Evolutionary conservation across 2,329 filamentous ascomycete species (phyloP), one percentile per base, ranked within the genome.

Genomic region (Cytospora paraplurivora): DNA sequence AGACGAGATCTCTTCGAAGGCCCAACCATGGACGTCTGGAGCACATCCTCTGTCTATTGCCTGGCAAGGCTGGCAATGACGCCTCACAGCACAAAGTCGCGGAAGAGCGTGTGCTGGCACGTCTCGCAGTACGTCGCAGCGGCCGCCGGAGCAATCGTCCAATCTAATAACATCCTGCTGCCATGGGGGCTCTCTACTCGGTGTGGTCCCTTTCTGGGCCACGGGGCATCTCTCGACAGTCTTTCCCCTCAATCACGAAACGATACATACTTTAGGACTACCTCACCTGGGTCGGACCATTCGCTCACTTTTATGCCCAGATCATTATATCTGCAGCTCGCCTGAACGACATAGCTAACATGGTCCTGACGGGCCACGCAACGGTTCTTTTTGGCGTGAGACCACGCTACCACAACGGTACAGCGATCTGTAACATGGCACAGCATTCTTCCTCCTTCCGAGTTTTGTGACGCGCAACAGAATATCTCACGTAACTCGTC

Each of bases 401-500:
- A 41, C 13, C 41, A 7, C 41, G 41, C 41, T 44, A 61, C 47
- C 49, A 41, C 62, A 38, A 62, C 33, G 27, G 27, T 27, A 27
- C 27, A 3, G 27, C 27, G 27, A 27, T 41, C 47, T 47, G 54
- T n/a, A 56, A 38, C 63, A 57, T 51, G 35, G 38, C 59, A 62
- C 63, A 51, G 54, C 62, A 59, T 59, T n/a, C 33, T n/a, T 63
- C 8, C 35, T 34, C 38, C 38, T 35, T 38, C 62, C 61, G 54
- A 53, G 19, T 37, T 27, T 55, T 37, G 54, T 52, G 35, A 47
- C 44, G 49, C 55, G 54, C 27, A 50, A 54, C 55, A 53, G 49
- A 59, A 53, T 50, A n/a, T 59, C 50, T 33, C 49, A 59, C 63
- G 52, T 59, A 56, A 32, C 56, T 50, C 52, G 60, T 63, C 63